phyloP scores from a whole-genome alignment of 2,329 filamentous ascomycete species.

The Clonostachys rosea region DNA sequence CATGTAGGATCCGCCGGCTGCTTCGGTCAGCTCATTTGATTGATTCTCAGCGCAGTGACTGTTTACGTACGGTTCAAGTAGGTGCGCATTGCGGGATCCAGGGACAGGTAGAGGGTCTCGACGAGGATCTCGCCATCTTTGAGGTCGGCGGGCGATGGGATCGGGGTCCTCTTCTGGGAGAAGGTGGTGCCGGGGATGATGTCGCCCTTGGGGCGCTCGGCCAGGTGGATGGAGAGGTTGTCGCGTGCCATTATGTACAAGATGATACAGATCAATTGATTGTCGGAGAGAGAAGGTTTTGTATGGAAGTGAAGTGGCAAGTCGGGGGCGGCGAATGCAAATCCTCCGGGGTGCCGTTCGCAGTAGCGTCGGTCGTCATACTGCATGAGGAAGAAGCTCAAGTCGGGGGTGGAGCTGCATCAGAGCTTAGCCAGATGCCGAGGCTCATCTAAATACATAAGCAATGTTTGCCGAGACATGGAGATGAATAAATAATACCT shows the following conservation, averaged over 20 bases:
- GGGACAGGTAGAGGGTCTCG: constrained; percentile 57
- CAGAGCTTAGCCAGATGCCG: too few relatives aligned
- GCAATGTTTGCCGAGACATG: too few relatives aligned
- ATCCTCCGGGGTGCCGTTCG: too few relatives aligned
- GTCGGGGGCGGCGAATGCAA: too few relatives aligned
- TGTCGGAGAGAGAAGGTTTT: too few relatives aligned
- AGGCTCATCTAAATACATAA: too few relatives aligned
- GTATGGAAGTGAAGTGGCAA: too few relatives aligned
- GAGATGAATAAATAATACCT: too few relatives aligned
- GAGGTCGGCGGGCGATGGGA: constrained; percentile 46
- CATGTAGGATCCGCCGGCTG: constrained; percentile 48
- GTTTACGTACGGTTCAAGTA: constrained; percentile 55
- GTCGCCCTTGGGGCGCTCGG: constrained; percentile 53
- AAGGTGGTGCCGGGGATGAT: constrained; percentile 67
- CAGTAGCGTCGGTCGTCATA: too few relatives aligned
- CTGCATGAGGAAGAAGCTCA: too few relatives aligned
- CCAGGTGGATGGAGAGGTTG: constrained; percentile 52
- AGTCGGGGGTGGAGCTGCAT: too few relatives aligned
- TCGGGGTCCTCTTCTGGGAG: constrained; percentile 40
- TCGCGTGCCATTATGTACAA: constrained; percentile 28
- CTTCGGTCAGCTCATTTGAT: neutral
- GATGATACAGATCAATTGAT: too few relatives aligned
- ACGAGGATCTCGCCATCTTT: constrained; percentile 62
- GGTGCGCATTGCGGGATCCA: constrained; percentile 73
- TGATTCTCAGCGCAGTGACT: neutral